Percentiles rank a stretch among this genome's conserved stretches.
phyloP scores from a whole-genome alignment of 2,329 filamentous ascomycete genomes.

The Magnaporthiopsis incrustans region DNA sequence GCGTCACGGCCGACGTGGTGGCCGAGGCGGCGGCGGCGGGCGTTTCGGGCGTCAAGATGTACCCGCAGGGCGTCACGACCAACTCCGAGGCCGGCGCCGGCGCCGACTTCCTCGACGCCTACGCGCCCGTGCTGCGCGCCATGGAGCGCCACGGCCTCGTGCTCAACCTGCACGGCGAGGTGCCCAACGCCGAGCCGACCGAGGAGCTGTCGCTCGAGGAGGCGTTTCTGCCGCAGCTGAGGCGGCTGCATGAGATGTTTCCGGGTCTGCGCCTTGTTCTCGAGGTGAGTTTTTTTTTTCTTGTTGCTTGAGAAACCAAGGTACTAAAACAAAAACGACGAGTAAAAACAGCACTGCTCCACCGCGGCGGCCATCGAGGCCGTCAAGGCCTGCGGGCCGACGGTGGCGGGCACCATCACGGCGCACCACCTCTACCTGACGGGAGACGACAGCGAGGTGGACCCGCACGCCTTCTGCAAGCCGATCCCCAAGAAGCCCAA shows the following conservation, averaged over 20 bases:
- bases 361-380: constrained; percentile 73
- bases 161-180: constrained; percentile 82
- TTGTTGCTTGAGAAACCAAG: constrained; percentile 1
- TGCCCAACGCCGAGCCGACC: constrained; percentile 34
- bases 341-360: constrained; percentile 57
- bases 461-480: constrained; percentile 66
- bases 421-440: constrained; percentile 73
- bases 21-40: constrained; percentile 64
- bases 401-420: constrained; percentile 73
- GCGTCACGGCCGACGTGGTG: constrained; percentile 61
- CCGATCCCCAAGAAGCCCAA: constrained; percentile 66
- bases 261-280: constrained; percentile 63
- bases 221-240: constrained; percentile 72
- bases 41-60: constrained; percentile 58
- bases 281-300: constrained; percentile 22
- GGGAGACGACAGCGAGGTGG: constrained; percentile 9
- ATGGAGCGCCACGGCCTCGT: constrained; percentile 75
- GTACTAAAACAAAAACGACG: no score
- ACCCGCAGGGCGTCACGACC: constrained; percentile 56
- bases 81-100: constrained; percentile 63
- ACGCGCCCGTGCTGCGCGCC: constrained; percentile 69
- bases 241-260: constrained; percentile 64
- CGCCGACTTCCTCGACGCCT: constrained; percentile 28
- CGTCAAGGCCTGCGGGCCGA: constrained; percentile 67
- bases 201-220: constrained; percentile 39